Evolutionary conservation across 352 stramenopile genomes (phyloP), one percentile per base, ranked within the genome.

Genomic region (Pythium sukuiense): DNA sequence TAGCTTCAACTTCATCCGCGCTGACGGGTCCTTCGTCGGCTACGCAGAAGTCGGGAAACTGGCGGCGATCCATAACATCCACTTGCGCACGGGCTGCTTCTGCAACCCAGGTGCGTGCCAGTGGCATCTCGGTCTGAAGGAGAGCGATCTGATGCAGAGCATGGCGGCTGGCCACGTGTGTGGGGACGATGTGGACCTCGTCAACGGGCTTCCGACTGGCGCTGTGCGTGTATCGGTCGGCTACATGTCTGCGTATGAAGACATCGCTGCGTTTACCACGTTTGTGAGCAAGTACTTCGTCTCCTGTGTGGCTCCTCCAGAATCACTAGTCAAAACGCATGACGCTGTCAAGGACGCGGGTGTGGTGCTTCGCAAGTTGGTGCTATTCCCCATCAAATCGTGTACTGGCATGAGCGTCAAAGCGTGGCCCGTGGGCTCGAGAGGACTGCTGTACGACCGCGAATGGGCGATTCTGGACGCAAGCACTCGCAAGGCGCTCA

Each of bases 51-150:
- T 92, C 11, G 61, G 76, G 27, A 88, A 86, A 27, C 81, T 92
- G n/a, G 77, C 85, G 4, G 72, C 77, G 27, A 81, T 92, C 20
- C 77, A 92, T 59, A 74, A 79, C 18, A 88, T 93, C 49, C 81
- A 85, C 49, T 58, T 93, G 20, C 78, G 85, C n/a, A 88, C 77
- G 18, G 85, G 85, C 16, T 93, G 85, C 58, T 91, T 92, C 55
- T 93, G 85, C 54, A 93, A 92, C 55, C 81, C 85, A n/a, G 85
- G 81, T 2, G 85, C 85, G 20, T 93, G 85, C 18, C 81, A 93
- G 49, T 66, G 75, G 52, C 88, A 91, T 59, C 69, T 93, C 11
- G 65, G 65, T 0, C 70, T 91, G 33, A 71, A 73, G 14, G 79
- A 90, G 32, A 61, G 67, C 6, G 77, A 92, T 39, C 55, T 91